phyloP scores from a whole-genome alignment of 208 protist genomes.

The Trypanosomatidae sp. region DNA sequence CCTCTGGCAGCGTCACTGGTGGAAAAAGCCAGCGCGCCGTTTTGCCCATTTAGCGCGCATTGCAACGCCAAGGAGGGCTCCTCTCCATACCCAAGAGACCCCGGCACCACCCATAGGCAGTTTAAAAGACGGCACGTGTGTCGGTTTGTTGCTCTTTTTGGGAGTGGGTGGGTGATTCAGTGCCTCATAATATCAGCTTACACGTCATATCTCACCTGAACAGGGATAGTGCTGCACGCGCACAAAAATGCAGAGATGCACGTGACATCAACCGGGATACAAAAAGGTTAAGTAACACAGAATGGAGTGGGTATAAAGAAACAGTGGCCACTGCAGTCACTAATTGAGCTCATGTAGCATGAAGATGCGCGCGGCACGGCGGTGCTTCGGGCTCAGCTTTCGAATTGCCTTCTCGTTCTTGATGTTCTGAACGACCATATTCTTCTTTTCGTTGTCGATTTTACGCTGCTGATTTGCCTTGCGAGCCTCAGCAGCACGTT shows the following conservation, averaged over 20 bases:
- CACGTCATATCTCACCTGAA: background rate
- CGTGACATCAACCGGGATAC: background rate
- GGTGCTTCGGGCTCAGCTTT: slow-evolving; percentile 91
- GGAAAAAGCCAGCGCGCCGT: background rate
- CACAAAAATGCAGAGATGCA: background rate
- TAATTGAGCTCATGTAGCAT: slow-evolving; percentile 88
- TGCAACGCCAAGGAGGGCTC: background rate
- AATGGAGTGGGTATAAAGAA: background rate
- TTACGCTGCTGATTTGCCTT: slow-evolving; percentile 84
- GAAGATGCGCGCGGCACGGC: slow-evolving; percentile 82
- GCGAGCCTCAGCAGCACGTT: slow-evolving; percentile 67
- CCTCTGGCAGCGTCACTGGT: background rate
- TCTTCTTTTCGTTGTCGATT: slow-evolving; percentile 87
- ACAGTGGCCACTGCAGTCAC: background rate
- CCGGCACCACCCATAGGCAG: background rate
- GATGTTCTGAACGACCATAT: slow-evolving; percentile 92
- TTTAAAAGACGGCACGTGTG: background rate
- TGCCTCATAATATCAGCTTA: background rate
- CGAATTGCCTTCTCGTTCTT: slow-evolving; percentile 88
- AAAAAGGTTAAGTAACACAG: background rate
- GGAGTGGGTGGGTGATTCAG: background rate
- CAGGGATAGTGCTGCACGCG: background rate
- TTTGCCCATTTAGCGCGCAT: background rate
- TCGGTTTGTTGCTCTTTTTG: background rate
- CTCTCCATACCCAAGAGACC: background rate